Percentiles rank a stretch among this genome's conserved stretches.
These are phyloP conservation scores for Hypoxylon sp. DNA, from an alignment of 2,329 filamentous ascomycete species.

Conservation along the genomic window DNA sequence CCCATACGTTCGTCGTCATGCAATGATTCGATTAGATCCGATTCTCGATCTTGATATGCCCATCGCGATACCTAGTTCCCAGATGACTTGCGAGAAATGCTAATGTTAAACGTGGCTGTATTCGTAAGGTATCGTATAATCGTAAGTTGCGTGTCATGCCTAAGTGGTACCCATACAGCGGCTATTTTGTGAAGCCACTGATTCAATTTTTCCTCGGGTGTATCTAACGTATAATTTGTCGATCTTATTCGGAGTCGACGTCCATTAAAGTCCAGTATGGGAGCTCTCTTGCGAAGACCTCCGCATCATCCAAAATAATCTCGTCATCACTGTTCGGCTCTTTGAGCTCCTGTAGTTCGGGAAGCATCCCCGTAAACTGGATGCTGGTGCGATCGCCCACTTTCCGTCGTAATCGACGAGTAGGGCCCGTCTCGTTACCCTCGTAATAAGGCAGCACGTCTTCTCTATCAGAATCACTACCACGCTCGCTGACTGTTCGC, in stretches of 20 bases:
- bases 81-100: conserved; percentile 12
- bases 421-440: conserved; percentile 40
- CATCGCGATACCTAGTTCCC: conserved; percentile 17
- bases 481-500: conserved; percentile 52
- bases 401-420: conserved; percentile 50
- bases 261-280: conserved; percentile 53
- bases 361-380: conserved; percentile 45
- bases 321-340: conserved; percentile 51
- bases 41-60: conserved; percentile 22
- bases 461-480: conserved; percentile 51
- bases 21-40: conserved; percentile 14
- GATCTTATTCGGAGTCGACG: conserved; percentile 48
- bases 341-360: conserved; percentile 51
- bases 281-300: conserved; percentile 48
- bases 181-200: conserved; percentile 28
- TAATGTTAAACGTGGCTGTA: conserved; percentile 18
- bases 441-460: conserved; percentile 49
- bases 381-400: conserved; percentile 50
- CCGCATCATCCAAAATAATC: conserved; percentile 49
- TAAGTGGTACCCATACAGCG: conserved; percentile 14
- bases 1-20: conserved; percentile 16
- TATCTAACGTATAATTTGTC: conserved; percentile 32
- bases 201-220: conserved; percentile 6
- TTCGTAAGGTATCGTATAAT: conserved; percentile 37
- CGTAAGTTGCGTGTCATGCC: conserved; percentile 22